Evolutionary conservation across 2,329 filamentous ascomycete genomes (phyloP).

Genomic region (Penicillium occitanis): DNA sequence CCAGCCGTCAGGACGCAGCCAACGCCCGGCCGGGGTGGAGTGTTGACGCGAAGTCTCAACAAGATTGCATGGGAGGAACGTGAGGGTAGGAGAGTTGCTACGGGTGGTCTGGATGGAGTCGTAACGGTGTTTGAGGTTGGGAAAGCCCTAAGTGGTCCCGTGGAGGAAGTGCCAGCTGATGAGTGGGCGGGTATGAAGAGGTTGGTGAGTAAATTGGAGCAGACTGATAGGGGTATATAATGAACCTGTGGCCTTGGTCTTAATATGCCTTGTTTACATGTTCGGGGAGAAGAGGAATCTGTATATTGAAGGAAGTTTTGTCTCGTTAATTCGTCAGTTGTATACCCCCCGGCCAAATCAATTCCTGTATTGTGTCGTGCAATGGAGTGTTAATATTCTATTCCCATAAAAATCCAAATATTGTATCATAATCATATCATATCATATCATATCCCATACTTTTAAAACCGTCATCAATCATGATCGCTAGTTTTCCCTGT

Average conservation of each 20-base stretch:
- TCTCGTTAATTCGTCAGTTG: slow-evolving; percentile 12
- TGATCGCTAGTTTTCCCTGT: neutral
- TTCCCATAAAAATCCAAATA: neutral
- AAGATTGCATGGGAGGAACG: slow-evolving; percentile 91
- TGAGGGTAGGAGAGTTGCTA: slow-evolving; percentile 82
- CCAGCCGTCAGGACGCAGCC: slow-evolving; percentile 79
- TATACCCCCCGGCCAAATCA: slow-evolving; percentile 15
- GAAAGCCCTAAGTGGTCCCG: slow-evolving; percentile 71
- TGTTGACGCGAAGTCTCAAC: slow-evolving; percentile 84
- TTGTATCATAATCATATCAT: neutral
- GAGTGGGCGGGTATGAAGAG: slow-evolving; percentile 95
- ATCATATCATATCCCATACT: neutral
- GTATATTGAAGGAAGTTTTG: slow-evolving; percentile 2
- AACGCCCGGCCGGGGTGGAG: slow-evolving; percentile 59
- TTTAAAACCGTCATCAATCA: neutral
- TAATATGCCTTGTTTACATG: neutral
- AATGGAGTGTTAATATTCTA: neutral
- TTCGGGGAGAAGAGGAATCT: neutral
- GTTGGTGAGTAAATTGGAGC: slow-evolving; percentile 73
- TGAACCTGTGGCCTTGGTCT: no score
- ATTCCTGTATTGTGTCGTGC: slow-evolving; percentile 5
- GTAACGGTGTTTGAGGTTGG: slow-evolving; percentile 89
- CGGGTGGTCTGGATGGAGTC: slow-evolving; percentile 87
- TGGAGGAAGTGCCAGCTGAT: slow-evolving; percentile 77
- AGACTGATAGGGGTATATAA: slow-evolving; percentile 39